A percentile compares a stretch with the other conserved stretches of the same genome.
These are phyloP conservation scores for Aspergillus olivimuriae DNA, from an alignment of 495 filamentous ascomycete species.

Conservation along the genomic window DNA sequence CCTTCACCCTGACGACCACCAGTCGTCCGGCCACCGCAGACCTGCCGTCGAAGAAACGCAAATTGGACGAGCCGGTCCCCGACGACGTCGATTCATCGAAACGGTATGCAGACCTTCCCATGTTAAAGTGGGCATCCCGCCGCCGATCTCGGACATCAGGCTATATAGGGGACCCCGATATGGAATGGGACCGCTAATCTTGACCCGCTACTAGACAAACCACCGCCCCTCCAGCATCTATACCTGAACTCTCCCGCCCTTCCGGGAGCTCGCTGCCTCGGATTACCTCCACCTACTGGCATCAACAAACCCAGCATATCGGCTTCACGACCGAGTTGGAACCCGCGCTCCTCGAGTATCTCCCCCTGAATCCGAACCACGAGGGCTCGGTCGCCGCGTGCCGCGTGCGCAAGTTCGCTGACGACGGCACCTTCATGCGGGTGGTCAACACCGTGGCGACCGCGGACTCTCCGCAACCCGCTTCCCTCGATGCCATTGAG, in stretches of 20 bases:
- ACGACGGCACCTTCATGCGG: conserved; percentile 75
- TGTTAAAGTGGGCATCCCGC: conserved; percentile 3
- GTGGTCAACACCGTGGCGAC: conserved; percentile 32
- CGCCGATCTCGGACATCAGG: conserved; percentile 19
- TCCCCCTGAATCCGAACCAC: conserved; percentile 38
- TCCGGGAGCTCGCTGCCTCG: conserved; percentile 18
- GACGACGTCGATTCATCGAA: conserved; percentile 34
- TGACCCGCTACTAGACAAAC: conserved; percentile 19
- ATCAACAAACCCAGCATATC: conserved; percentile 44
- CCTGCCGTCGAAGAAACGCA: conserved; percentile 66
- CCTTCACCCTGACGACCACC: conserved; percentile 33
- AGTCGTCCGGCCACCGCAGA: conserved; percentile 34
- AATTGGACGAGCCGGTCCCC: conserved; percentile 37
- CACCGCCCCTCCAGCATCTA: conserved; percentile 17
- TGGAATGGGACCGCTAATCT: conserved; percentile 9
- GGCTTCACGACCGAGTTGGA: conserved; percentile 50
- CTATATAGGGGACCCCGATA: conserved; percentile 4
- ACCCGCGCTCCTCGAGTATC: conserved; percentile 41
- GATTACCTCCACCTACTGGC: conserved; percentile 36
- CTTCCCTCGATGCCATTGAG: conserved; percentile 75
- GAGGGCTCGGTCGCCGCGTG: conserved; percentile 32
- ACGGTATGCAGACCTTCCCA: conserved; percentile 27
- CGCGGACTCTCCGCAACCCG: conserved; percentile 36
- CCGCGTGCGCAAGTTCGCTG: conserved; percentile 68
- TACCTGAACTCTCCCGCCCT: conserved; percentile 21